These are phyloP conservation scores for Colletotrichum karsti DNA, from an alignment of 2,329 filamentous ascomycete genomes.

Conservation along the genomic window DNA sequence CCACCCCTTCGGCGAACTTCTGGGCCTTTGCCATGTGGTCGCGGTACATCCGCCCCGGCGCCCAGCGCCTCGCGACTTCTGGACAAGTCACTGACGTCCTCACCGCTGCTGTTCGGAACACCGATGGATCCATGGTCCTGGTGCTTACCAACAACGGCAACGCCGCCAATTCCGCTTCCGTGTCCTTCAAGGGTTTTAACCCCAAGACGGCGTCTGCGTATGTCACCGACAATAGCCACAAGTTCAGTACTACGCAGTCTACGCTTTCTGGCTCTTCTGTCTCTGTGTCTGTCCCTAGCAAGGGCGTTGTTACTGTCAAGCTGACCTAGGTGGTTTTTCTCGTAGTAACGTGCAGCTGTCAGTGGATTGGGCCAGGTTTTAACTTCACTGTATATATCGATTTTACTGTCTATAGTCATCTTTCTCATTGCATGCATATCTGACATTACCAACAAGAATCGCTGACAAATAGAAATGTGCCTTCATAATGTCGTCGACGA, in stretches of 20 bases:
- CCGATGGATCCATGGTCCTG: conserved; percentile 46
- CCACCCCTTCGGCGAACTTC: conserved; percentile 41
- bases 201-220: conserved; percentile 39
- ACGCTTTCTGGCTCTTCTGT: conserved; percentile 29
- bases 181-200: conserved; percentile 39
- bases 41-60: conserved; percentile 47
- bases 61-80: conserved; percentile 39
- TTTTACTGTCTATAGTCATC: no score
- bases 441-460: no score
- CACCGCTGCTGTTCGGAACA: conserved; percentile 45
- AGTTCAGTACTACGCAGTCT: conserved; percentile 31
- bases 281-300: conserved; percentile 33
- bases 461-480: no score
- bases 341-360: no score
- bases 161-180: conserved; percentile 35
- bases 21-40: conserved; percentile 52
- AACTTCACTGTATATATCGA: no score
- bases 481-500: no score
- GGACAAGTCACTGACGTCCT: conserved; percentile 37
- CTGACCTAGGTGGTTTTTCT: conserved; percentile 13
- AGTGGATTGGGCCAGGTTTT: no score
- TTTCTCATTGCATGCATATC: no score
- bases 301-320: conserved; percentile 35
- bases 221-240: conserved; percentile 44
- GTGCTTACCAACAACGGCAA: conserved; percentile 43